Conservation (phyloP, 257 asterid species). For the Solanum etuberosum region DNA sequence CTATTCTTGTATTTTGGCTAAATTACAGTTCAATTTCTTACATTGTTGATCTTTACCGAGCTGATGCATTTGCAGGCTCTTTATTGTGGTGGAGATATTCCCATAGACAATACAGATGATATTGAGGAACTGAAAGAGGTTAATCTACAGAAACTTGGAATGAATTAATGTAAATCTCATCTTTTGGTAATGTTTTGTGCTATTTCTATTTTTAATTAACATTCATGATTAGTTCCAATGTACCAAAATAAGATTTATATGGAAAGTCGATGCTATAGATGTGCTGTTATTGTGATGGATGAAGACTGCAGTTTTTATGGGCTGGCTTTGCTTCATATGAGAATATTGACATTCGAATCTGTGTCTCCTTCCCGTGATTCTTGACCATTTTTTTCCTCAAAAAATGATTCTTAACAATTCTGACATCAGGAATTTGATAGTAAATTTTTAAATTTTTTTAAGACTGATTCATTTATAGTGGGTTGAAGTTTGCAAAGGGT, state of each 20-base stretch:
- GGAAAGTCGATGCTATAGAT: background rate
- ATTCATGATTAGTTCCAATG: background rate
- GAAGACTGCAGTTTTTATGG: background rate
- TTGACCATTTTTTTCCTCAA: background rate
- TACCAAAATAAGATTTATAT: background rate
- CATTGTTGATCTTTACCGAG: background rate
- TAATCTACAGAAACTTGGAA: slow-evolving; percentile 12
- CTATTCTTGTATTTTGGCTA: background rate
- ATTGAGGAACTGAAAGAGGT: slow-evolving; percentile 24
- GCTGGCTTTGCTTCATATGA: background rate
- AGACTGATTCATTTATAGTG: background rate
- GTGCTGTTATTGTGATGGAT: background rate
- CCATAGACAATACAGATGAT: slow-evolving; percentile 51
- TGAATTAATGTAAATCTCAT: background rate
- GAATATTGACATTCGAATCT: background rate
- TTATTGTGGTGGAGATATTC: slow-evolving; percentile 42
- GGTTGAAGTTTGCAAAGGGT: background rate
- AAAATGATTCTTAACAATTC: background rate
- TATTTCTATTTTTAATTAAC: background rate
- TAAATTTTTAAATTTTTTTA: background rate
- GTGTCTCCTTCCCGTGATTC: background rate
- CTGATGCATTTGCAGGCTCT: slow-evolving; percentile 25
- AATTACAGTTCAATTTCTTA: background rate
- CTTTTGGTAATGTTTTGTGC: slow-evolving; percentile 1
- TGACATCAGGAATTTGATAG: background rate